These are phyloP conservation scores for Cucumis variabilis DNA, from an alignment of 331 rosid species.

Conservation along the genomic window DNA sequence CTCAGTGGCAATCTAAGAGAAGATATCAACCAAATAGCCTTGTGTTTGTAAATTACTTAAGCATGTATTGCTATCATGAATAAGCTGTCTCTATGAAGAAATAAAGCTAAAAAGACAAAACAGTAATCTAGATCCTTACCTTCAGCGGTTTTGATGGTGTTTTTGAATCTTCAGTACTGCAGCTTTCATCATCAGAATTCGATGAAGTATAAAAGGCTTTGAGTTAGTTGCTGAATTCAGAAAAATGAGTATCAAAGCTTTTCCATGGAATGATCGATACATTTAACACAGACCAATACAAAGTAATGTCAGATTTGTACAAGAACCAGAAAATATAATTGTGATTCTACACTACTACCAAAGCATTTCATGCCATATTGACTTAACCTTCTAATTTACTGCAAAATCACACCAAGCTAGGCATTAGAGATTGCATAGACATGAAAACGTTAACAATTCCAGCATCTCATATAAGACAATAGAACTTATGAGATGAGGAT, in stretches of 20 bases:
- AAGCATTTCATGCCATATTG: not conserved
- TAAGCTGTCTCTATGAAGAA: not conserved
- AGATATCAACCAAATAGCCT: no score
- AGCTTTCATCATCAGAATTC: slow-evolving; percentile 45
- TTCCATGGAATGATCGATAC: not conserved
- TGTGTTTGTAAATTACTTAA: not conserved
- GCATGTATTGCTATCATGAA: not conserved
- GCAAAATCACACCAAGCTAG: no score
- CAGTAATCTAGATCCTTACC: slow-evolving; percentile 35
- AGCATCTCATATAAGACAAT: not conserved
- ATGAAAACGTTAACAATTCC: not conserved
- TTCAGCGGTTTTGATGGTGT: slow-evolving; percentile 42
- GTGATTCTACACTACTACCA: not conserved
- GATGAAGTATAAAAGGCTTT: slow-evolving; percentile 41
- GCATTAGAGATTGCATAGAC: slow-evolving; percentile 1
- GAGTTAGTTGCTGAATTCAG: no score
- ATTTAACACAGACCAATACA: not conserved
- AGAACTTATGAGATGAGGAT: not conserved
- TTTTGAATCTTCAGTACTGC: slow-evolving; percentile 36
- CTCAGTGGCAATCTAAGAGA: no score
- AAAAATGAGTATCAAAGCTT: not conserved
- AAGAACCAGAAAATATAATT: not conserved
- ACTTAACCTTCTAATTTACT: not conserved
- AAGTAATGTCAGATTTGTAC: not conserved
- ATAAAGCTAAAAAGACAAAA: not conserved